Base-by-base conservation (phyloP, 164 flowering plant genomes). In the Magnolia changhungtana region DNA sequence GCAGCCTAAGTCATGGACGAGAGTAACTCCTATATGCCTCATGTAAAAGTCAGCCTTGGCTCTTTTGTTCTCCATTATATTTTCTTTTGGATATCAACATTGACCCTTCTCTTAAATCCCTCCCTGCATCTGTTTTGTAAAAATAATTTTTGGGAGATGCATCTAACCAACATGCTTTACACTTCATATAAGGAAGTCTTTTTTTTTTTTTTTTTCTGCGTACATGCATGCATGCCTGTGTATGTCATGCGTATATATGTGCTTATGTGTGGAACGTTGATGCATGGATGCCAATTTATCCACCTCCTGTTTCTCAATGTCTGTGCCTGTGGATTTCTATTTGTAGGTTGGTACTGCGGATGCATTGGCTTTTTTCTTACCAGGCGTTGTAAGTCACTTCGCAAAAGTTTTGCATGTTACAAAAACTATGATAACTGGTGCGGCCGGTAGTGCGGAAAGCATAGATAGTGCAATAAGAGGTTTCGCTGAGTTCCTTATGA, bases 341-440 rank as follows among this genome's bases (percentile, higher is more conserved):
- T 76, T 64, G 82, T 87, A 94, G 98, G 94, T 94, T 88, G 99
- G 97, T 21, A 81, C 84, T 76, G 91, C 97, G 79, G 97, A 96
- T 87, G 94, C 92, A 58, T 78, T 96, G 79, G 97, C 95, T 68
- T 96, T 94, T 85, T 96, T 94, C 83, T 83, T 94, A 81, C 99
- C 99, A 67, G 99, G 98, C 70, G 94, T 94, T 78, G 95, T 94
- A 52, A 92, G 97, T 84, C 92, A 90, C 77, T 84, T 92, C 79
- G 88, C 88, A 69, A 94, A 94, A 88, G 90, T 90, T 73, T 80
- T 96, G 84, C 89, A 90, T 71, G 81, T 86, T 58, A 83, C 98
- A 23, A 94, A 88, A 82, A 79, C 88, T 18, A 89, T 92, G 94
- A 86, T 88, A 63, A 96, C 95, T 83, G 99, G 99, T 74, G 97